Evolutionary conservation across 805 yeast genomes (phyloP).

Genomic region (Cyberlindnera suaveolens): DNA sequence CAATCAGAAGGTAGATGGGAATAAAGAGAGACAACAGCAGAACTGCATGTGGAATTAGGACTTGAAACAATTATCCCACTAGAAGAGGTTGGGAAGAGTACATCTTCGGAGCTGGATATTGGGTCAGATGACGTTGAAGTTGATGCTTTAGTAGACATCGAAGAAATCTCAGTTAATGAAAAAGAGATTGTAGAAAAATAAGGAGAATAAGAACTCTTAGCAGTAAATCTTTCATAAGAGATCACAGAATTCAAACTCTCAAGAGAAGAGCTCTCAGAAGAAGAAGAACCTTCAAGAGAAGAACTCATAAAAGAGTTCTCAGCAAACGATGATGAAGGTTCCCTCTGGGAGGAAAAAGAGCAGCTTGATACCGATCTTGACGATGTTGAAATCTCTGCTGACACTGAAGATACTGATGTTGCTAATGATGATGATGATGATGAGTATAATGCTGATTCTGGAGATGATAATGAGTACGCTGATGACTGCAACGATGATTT

Average conservation of each 20-base stretch:
- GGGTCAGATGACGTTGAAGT: background rate
- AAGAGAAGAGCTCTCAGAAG: too few species aligned
- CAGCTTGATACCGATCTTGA: background rate
- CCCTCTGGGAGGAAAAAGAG: background rate
- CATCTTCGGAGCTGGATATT: too few species aligned
- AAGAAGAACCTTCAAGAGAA: too few species aligned
- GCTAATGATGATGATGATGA: constrained; percentile 1
- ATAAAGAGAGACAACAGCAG: too few species aligned
- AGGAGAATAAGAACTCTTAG: background rate
- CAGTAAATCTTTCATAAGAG: too few species aligned
- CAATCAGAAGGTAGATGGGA: too few species aligned
- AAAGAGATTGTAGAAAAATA: background rate
- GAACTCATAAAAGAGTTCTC: too few species aligned
- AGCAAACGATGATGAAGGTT: too few species aligned
- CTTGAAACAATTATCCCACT: background rate
- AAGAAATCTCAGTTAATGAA: background rate
- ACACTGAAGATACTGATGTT: background rate
- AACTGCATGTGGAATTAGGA: too few species aligned
- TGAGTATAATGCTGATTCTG: constrained; percentile 1
- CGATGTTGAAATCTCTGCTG: background rate
- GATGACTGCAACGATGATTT: background rate
- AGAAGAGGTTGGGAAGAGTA: background rate
- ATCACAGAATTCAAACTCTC: too few species aligned
- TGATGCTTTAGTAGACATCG: background rate
- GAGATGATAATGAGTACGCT: background rate